phyloP scores from a whole-genome alignment of 768 basidiomycete genomes.

The Boletus rubescentipes region DNA sequence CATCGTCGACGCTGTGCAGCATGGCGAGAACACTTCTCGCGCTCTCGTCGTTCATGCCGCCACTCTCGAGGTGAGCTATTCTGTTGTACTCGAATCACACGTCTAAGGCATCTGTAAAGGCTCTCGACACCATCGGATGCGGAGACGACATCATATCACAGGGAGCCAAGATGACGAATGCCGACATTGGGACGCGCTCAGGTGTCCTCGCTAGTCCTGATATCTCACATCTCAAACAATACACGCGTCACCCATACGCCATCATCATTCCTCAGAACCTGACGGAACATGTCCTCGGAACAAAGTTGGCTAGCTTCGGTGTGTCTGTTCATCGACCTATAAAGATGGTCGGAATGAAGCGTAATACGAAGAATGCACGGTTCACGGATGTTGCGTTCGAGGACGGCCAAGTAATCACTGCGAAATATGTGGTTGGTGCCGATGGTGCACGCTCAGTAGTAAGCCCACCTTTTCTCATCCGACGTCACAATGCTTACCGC shows the following conservation, averaged over 20 bases:
- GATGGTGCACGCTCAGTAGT: constrained; percentile 51
- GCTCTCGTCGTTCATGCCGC: constrained; percentile 52
- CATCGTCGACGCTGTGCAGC: constrained; percentile 40
- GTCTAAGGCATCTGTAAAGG: constrained; percentile 19
- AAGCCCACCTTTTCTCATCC: constrained; percentile 5
- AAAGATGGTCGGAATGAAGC: constrained; percentile 39
- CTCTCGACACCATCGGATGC: constrained; percentile 44
- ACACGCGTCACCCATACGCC: constrained; percentile 47
- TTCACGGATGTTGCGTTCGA: constrained; percentile 46
- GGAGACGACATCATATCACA: constrained; percentile 39
- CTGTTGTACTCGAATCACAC: background rate
- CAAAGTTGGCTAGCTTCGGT: constrained; percentile 32
- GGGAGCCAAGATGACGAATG: constrained; percentile 32
- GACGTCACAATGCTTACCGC: background rate
- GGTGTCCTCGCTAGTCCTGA: constrained; percentile 28
- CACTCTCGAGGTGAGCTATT: constrained; percentile 45
- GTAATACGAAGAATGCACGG: constrained; percentile 25
- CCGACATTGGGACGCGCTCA: constrained; percentile 34
- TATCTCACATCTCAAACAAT: constrained; percentile 35
- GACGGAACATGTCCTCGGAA: constrained; percentile 43
- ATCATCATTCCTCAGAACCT: constrained; percentile 45
- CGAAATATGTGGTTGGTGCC: constrained; percentile 51
- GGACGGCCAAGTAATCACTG: constrained; percentile 41
- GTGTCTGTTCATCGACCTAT: constrained; percentile 39
- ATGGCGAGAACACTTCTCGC: constrained; percentile 44